A percentile compares a stretch with the other conserved stretches of the same genome.
Evolutionary conservation across 2,329 filamentous ascomycete genomes (phyloP).

Genomic region (Tolypocladium tundrense): DNA sequence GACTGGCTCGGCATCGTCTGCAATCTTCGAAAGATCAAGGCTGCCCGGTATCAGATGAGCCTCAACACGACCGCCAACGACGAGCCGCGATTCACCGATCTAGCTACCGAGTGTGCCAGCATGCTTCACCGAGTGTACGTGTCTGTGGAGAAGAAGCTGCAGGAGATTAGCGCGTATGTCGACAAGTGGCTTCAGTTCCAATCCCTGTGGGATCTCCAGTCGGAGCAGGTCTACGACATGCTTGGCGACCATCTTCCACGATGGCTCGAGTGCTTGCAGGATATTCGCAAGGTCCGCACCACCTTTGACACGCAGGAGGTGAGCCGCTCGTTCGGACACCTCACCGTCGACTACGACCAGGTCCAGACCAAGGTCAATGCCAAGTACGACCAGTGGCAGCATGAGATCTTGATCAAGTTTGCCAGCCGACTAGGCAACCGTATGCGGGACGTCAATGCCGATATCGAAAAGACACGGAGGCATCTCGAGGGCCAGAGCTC

Average conservation of each 20-base stretch:
- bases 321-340: conserved; percentile 82
- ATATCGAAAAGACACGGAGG: conserved; percentile 81
- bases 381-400: conserved; percentile 99
- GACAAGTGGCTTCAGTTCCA: conserved; percentile 99
- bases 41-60: conserved; percentile 87
- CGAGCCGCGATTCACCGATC: conserved; percentile 67
- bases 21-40: conserved; percentile 87
- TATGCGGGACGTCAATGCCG: conserved; percentile 85
- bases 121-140: conserved; percentile 72
- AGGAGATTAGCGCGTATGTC: conserved; percentile 73
- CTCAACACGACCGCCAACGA: conserved; percentile 56
- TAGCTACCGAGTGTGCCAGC: conserved; percentile 74
- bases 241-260: conserved; percentile 83
- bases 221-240: conserved; percentile 87
- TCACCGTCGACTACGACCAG: conserved; percentile 95
- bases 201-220: conserved; percentile 94
- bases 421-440: conserved; percentile 77
- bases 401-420: conserved; percentile 92
- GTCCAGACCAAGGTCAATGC: conserved; percentile 98
- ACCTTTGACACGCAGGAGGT: conserved; percentile 98
- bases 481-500: conserved; percentile 88
- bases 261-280: conserved; percentile 93
- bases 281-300: conserved; percentile 87
- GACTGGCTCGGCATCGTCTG: conserved; percentile 90
- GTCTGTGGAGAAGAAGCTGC: conserved; percentile 73